phyloP scores from a whole-genome alignment of 257 asterid species.

The Rhazya stricta region DNA sequence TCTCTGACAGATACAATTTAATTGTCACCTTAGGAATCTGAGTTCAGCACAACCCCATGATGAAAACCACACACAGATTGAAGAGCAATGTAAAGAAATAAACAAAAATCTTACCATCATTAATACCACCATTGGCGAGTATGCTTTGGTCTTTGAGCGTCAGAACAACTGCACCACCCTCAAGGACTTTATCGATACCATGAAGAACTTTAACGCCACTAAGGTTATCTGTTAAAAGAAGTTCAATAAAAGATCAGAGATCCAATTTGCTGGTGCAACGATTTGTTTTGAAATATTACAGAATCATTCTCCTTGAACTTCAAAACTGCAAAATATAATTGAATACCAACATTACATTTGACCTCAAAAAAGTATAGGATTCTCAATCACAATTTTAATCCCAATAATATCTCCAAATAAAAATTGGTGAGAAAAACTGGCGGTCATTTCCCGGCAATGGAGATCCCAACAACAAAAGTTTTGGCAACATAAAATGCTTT shows the following conservation, averaged over 20 bases:
- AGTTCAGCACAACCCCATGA: conserved; percentile 60
- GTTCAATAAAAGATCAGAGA: conserved; percentile 16
- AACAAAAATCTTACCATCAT: conserved; percentile 52
- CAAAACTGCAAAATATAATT: not conserved
- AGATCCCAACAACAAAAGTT: not conserved
- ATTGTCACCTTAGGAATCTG: conserved; percentile 89
- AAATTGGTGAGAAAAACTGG: not conserved
- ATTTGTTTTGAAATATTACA: not conserved
- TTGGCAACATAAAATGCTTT: not conserved
- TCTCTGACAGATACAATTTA: conserved; percentile 87
- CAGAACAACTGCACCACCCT: conserved; percentile 92
- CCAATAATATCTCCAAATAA: not conserved
- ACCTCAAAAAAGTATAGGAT: not conserved
- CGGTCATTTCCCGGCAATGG: not conserved
- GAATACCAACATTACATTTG: not conserved
- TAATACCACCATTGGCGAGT: conserved; percentile 76
- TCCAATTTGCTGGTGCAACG: conserved; percentile 6
- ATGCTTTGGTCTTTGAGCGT: conserved; percentile 97
- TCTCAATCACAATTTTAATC: not conserved
- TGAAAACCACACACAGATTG: conserved; percentile 12
- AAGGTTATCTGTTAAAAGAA: conserved; percentile 43
- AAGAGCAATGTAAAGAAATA: conserved; percentile 8
- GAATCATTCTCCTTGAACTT: not conserved
- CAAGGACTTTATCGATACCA: conserved; percentile 87
- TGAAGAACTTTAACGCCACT: conserved; percentile 87